A percentile compares a stretch with the other conserved stretches of the same genome.
phyloP scores from a whole-genome alignment of 495 filamentous ascomycete genomes.

The Pyronema domesticum region DNA sequence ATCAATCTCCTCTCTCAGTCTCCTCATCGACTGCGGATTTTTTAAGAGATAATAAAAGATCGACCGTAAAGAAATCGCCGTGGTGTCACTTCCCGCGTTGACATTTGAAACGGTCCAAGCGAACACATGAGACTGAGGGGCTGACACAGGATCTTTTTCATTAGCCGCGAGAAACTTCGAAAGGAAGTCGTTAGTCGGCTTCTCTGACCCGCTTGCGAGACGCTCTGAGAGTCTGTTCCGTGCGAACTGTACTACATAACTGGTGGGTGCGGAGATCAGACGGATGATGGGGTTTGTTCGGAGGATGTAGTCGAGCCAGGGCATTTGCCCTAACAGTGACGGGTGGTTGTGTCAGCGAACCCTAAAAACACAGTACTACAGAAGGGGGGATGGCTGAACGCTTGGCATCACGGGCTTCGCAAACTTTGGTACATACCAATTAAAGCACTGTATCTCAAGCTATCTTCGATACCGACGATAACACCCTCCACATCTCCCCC shows the following conservation, averaged over 20 bases:
- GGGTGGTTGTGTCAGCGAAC: too few relatives aligned
- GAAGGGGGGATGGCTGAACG: too few relatives aligned
- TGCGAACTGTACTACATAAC: conserved; percentile 6
- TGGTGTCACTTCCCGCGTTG: conserved; percentile 34
- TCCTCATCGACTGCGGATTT: conserved; percentile 27
- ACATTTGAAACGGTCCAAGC: conserved; percentile 27
- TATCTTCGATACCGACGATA: conserved; percentile 31
- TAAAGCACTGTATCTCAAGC: conserved; percentile 25
- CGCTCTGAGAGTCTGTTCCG: conserved; percentile 7
- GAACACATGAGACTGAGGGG: conserved; percentile 34
- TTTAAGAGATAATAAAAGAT: conserved; percentile 37
- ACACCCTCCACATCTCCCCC: conserved; percentile 21
- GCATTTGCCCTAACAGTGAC: conserved; percentile 43
- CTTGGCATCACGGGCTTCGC: too few relatives aligned
- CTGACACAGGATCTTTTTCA: conserved; percentile 37
- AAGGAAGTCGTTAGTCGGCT: conserved; percentile 32
- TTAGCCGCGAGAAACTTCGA: conserved; percentile 43
- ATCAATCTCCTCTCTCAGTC: conserved; percentile 29
- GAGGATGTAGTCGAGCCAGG: conserved; percentile 41
- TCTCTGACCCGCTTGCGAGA: neutral
- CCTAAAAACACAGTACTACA: too few relatives aligned
- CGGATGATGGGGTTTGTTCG: conserved; percentile 42
- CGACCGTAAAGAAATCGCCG: conserved; percentile 32
- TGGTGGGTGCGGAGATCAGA: conserved; percentile 12
- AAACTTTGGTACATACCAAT: conserved; percentile 7